These are phyloP conservation scores for Xerocomus alliaceus DNA, from an alignment of 1,284 basidiomycete genomes.

Conservation along the genomic window DNA sequence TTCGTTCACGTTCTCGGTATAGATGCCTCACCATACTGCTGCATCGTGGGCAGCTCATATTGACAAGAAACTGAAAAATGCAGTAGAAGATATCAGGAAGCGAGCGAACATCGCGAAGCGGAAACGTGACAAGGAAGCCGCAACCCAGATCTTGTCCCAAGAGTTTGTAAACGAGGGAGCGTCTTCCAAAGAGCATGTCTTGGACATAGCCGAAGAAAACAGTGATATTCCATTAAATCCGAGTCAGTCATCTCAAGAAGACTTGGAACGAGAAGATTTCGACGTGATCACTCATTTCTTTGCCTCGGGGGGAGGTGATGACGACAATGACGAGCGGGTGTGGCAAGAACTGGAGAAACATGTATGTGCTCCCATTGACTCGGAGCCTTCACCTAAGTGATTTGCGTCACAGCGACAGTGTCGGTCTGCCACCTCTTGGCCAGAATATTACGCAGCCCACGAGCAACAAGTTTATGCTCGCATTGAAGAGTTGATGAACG, in stretches of 20 bases:
- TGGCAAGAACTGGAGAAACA: slow-evolving; percentile 51
- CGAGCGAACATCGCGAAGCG: slow-evolving; percentile 42
- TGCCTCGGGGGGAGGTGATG: slow-evolving; percentile 52
- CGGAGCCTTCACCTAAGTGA: slow-evolving; percentile 2
- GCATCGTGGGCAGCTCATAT: slow-evolving; percentile 47
- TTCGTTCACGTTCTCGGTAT: background rate
- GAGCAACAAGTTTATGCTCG: slow-evolving; percentile 47
- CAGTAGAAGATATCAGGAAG: slow-evolving; percentile 39
- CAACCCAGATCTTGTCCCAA: background rate
- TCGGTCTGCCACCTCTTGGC: slow-evolving; percentile 57
- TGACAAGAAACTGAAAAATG: slow-evolving; percentile 36
- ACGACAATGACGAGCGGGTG: slow-evolving; percentile 52
- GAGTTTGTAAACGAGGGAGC: background rate
- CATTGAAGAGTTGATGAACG: slow-evolving; percentile 43
- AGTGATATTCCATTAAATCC: background rate
- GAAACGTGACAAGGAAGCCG: slow-evolving; percentile 22
- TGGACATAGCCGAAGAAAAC: background rate
- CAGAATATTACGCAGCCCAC: slow-evolving; percentile 59
- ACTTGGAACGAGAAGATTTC: slow-evolving; percentile 48
- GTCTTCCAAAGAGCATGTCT: slow-evolving; percentile 1
- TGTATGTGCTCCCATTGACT: slow-evolving; percentile 38
- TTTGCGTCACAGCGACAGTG: slow-evolving; percentile 51
- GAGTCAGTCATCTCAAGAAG: slow-evolving; percentile 10
- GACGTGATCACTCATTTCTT: slow-evolving; percentile 59
- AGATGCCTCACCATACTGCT: slow-evolving; percentile 56